Conservation (phyloP, 805 yeast genomes). For the Candida boleticola region DNA sequence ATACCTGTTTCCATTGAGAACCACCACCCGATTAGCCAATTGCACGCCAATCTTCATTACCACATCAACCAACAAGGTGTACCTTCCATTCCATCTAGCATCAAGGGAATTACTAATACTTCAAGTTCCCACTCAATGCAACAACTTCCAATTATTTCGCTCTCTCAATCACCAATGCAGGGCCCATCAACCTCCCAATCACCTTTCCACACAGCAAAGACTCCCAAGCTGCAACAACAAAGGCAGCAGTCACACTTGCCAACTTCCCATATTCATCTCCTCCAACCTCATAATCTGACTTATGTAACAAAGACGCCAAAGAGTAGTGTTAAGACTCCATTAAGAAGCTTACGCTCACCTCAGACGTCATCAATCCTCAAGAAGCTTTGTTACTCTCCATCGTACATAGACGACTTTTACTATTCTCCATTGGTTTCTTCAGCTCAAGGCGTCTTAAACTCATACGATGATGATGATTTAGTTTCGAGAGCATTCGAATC, state of each 20-base stretch:
- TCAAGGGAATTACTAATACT: not conserved
- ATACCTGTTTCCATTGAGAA: slow-evolving; percentile 4
- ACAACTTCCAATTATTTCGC: slow-evolving; percentile 6
- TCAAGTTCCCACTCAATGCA: not conserved
- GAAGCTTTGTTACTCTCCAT: slow-evolving; percentile 64
- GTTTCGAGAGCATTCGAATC: slow-evolving; percentile 39
- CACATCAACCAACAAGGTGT: slow-evolving; percentile 3
- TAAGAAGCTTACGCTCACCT: slow-evolving; percentile 37
- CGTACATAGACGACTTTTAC: slow-evolving; percentile 65
- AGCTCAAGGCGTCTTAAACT: slow-evolving; percentile 25
- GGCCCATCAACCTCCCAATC: not conserved
- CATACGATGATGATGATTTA: slow-evolving; percentile 48
- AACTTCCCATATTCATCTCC: slow-evolving; percentile 7
- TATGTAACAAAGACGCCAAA: slow-evolving; percentile 33
- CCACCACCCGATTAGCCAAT: slow-evolving; percentile 8
- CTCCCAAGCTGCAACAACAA: slow-evolving; percentile 3
- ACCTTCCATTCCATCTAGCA: not conserved
- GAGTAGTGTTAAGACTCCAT: slow-evolving; percentile 32
- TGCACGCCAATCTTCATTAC: slow-evolving; percentile 12
- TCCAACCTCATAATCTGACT: slow-evolving; percentile 6
- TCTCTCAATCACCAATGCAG: slow-evolving; percentile 2
- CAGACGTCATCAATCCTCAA: slow-evolving; percentile 44
- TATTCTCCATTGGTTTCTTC: slow-evolving; percentile 38
- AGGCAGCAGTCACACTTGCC: slow-evolving; percentile 4
- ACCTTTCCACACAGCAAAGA: slow-evolving; percentile 1